A percentile compares a stretch with the other conserved stretches of the same genome.
These are phyloP conservation scores for Sequoia sempervirens DNA, from an alignment of 75 land plant species.

Conservation along the genomic window DNA sequence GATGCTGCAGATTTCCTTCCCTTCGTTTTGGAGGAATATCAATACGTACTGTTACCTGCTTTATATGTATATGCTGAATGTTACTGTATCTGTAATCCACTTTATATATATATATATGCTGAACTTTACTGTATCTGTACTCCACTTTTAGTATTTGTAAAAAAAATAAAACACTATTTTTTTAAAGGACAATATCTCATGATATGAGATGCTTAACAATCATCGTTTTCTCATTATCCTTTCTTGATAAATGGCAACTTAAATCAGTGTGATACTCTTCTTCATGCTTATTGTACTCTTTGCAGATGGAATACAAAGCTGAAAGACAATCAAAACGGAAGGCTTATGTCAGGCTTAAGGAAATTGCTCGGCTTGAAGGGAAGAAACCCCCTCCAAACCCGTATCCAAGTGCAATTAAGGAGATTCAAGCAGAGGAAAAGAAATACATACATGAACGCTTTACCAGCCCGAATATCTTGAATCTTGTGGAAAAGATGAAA, in stretches of 20 bases:
- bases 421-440: slow-evolving; percentile 54
- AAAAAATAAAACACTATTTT: not conserved
- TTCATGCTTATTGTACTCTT: not conserved
- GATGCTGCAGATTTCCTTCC: not conserved
- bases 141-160: not conserved
- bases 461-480: slow-evolving; percentile 19
- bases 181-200: not conserved
- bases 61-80: too few relatives aligned
- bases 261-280: not conserved
- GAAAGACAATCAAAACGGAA: slow-evolving; percentile 48
- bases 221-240: not conserved
- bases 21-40: not conserved
- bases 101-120: too few relatives aligned
- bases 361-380: slow-evolving; percentile 43
- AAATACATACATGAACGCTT: slow-evolving; percentile 39
- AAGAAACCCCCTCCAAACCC: slow-evolving; percentile 63
- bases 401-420: slow-evolving; percentile 50
- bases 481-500: slow-evolving; percentile 39
- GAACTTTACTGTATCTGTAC: not conserved
- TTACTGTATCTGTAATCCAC: too few relatives aligned
- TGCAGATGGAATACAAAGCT: slow-evolving; percentile 57
- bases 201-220: not conserved
- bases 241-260: not conserved
- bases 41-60: not conserved
- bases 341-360: slow-evolving; percentile 48